A percentile compares a stretch with the other conserved stretches of the same genome.
These are phyloP conservation scores for Triglochin maritima DNA, from an alignment of 106 monocot species.

Conservation along the genomic window DNA sequence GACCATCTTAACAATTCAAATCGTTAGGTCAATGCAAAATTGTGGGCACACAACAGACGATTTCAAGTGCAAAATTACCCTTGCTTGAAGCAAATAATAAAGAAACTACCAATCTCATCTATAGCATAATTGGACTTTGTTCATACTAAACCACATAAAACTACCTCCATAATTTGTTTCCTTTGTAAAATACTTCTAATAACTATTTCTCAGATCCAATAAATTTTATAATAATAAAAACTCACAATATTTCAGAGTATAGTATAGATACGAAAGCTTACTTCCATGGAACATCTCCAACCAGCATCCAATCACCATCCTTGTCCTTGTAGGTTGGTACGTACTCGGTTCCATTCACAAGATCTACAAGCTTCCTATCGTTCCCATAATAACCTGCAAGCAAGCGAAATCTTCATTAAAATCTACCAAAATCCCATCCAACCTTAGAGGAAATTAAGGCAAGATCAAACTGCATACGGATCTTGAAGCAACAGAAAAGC, in stretches of 20 bases:
- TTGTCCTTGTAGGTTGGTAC: constrained; percentile 91
- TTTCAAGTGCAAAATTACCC: no score
- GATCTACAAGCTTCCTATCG: constrained; percentile 81
- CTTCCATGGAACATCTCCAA: constrained; percentile 96
- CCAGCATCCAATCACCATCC: constrained; percentile 97
- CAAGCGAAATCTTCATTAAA: not conserved
- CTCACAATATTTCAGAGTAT: not conserved
- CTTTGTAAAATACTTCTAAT: no score
- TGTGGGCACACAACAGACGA: no score
- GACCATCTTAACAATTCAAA: no score
- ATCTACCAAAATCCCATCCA: not conserved
- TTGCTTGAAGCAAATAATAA: no score
- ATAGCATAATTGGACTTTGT: no score
- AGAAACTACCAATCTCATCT: no score
- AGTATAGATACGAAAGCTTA: constrained; percentile 16
- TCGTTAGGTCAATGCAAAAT: no score
- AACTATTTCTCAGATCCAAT: not conserved
- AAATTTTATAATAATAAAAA: not conserved
- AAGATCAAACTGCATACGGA: constrained; percentile 18
- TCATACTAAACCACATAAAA: no score
- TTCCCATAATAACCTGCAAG: constrained; percentile 38
- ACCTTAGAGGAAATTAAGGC: not conserved
- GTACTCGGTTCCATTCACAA: constrained; percentile 66
- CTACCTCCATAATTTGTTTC: no score
- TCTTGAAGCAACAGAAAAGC: constrained; percentile 69